Percentiles rank a stretch among this genome's conserved stretches.
Conservation (phyloP, 768 basidiomycete genomes). For the Chalciporus pseudorubinellus region DNA sequence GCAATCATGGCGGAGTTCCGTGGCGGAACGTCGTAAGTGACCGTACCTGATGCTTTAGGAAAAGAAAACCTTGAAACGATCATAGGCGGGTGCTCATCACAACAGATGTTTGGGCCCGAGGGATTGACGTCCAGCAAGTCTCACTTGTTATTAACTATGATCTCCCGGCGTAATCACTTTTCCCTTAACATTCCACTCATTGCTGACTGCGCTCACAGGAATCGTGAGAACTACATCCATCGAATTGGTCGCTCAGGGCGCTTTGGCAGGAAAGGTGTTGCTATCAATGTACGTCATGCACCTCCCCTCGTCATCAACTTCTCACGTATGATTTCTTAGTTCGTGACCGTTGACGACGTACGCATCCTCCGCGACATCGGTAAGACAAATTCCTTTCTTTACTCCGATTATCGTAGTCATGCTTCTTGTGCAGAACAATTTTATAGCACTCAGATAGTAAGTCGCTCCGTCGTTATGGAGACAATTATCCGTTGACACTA, state of each 20-base stretch:
- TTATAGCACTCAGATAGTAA: constrained; percentile 91
- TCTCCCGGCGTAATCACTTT: constrained; percentile 71
- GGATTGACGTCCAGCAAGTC: constrained; percentile 98
- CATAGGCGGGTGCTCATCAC: constrained; percentile 88
- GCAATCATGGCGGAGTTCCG: constrained; percentile 98
- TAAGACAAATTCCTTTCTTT: constrained; percentile 36
- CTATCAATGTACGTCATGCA: constrained; percentile 80
- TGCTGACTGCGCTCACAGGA: constrained; percentile 43
- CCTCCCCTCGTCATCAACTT: constrained; percentile 4
- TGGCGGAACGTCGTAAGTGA: constrained; percentile 79
- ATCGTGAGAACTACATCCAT: constrained; percentile 99
- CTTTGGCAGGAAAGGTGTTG: constrained; percentile 98
- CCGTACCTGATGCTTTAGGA: background rate
- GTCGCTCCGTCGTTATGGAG: constrained; percentile 19
- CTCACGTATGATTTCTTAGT: constrained; percentile 44
- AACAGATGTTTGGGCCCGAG: constrained; percentile 96
- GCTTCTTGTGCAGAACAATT: constrained; percentile 69
- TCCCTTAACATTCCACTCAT: constrained; percentile 4
- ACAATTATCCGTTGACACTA: constrained; percentile 20
- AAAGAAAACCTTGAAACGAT: constrained; percentile 2
- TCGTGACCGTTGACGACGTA: constrained; percentile 93
- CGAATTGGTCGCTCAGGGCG: constrained; percentile 99
- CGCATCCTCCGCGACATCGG: constrained; percentile 96
- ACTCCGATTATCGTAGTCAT: constrained; percentile 10
- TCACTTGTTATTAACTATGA: constrained; percentile 98